These are phyloP conservation scores for Backusella parvicylindrica DNA, from an alignment of 192 early-diverging fungal genomes.

Conservation along the genomic window DNA sequence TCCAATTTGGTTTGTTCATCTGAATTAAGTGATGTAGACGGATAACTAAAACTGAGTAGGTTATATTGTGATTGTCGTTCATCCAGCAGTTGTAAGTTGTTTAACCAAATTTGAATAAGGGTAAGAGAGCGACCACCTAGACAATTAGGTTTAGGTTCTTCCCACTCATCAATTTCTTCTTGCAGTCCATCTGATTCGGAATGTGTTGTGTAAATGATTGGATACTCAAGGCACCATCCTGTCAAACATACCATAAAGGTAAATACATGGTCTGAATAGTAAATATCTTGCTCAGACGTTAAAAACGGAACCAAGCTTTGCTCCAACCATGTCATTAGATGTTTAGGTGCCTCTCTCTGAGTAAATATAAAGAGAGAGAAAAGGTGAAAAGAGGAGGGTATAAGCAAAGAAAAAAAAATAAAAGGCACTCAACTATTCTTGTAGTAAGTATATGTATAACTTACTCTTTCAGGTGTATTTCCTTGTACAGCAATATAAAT, in stretches of 20 bases:
- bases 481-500: constrained; percentile 22
- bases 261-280: constrained; percentile 6
- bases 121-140: constrained; percentile 2
- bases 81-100: background rate
- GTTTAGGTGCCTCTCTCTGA: background rate
- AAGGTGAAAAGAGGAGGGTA: too few relatives aligned
- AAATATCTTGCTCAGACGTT: background rate
- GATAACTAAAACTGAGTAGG: constrained; percentile 27
- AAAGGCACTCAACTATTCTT: background rate
- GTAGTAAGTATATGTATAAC: background rate
- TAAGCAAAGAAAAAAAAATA: background rate
- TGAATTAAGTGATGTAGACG: background rate
- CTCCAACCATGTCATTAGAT: constrained; percentile 1
- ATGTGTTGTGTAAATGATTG: constrained; percentile 25
- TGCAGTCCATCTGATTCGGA: background rate
- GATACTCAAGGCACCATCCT: constrained; percentile 35
- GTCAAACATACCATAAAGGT: constrained; percentile 29
- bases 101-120: constrained; percentile 5
- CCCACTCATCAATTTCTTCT: constrained; percentile 25
- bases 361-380: background rate
- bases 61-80: background rate
- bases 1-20: constrained; percentile 6
- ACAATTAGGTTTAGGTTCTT: constrained; percentile 22
- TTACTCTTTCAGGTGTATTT: constrained; percentile 13
- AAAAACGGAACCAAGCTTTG: constrained; percentile 15